Conservation (phyloP, 257 asterid genomes). For the Salvia rosmarinus region DNA sequence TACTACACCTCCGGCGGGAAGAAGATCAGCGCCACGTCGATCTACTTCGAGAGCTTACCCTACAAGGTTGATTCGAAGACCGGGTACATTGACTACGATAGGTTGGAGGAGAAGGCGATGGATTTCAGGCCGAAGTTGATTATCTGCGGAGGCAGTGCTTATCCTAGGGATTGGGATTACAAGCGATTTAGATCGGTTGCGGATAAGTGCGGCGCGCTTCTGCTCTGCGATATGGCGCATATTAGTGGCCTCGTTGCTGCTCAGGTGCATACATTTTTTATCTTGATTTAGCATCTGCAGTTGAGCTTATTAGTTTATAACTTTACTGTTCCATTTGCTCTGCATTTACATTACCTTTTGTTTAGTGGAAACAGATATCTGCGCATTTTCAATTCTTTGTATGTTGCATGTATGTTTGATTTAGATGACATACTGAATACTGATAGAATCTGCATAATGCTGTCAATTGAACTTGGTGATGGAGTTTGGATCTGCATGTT, state of each 20-base stretch:
- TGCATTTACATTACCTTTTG: not conserved
- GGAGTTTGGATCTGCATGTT: constrained; percentile 6
- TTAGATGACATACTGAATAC: not conserved
- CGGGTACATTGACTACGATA: constrained; percentile 88
- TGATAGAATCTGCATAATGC: not conserved
- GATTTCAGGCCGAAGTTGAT: constrained; percentile 93
- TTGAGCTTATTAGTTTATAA: not conserved
- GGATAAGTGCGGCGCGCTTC: constrained; percentile 72
- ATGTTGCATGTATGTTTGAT: constrained; percentile 20
- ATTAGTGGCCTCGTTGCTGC: constrained; percentile 98
- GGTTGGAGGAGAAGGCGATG: constrained; percentile 70
- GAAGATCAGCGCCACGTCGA: constrained; percentile 91
- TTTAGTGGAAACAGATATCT: not conserved
- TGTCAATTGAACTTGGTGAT: not conserved
- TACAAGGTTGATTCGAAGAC: constrained; percentile 80
- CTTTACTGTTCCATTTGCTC: not conserved
- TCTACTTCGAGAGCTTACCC: constrained; percentile 92
- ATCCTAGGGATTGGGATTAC: constrained; percentile 77
- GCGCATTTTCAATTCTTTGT: not conserved
- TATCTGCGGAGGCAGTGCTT: constrained; percentile 94
- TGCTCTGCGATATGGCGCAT: constrained; percentile 97
- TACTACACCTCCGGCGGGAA: constrained; percentile 80
- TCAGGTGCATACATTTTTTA: constrained; percentile 51
- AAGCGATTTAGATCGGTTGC: constrained; percentile 63
- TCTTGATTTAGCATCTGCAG: constrained; percentile 21